A percentile compares a stretch with the other conserved stretches of the same genome.
Evolutionary conservation across 225 moss, liverwort and hornwort species (phyloP).

Genomic region (Sphagnum tenellum): DNA sequence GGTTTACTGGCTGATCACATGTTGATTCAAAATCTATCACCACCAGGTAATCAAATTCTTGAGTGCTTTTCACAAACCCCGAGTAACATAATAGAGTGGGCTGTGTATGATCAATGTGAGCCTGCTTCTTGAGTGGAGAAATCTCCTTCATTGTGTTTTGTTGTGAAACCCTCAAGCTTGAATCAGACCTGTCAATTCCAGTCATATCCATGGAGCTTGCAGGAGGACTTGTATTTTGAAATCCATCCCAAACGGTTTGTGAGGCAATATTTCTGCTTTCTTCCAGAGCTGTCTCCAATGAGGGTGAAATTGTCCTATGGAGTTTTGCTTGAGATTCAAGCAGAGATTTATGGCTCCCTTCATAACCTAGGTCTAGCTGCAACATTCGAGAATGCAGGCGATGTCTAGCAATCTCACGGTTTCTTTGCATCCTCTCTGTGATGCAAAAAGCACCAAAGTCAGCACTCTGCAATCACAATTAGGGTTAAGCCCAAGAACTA

Average conservation of each 20-base stretch:
- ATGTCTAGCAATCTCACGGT: background rate
- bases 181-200: background rate
- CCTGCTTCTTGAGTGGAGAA: background rate
- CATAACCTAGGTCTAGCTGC: background rate
- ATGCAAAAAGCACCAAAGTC: no score
- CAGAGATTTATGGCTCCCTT: background rate
- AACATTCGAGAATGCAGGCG: background rate
- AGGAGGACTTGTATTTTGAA: no score
- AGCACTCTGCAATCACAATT: no score
- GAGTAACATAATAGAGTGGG: conserved; percentile 15
- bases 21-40: conserved; percentile 42
- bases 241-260: no score
- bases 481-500: no score
- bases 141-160: background rate
- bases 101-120: conserved; percentile 10
- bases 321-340: background rate
- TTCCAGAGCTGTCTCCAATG: background rate
- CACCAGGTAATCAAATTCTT: conserved; percentile 31
- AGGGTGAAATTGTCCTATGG: background rate
- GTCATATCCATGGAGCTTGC: background rate
- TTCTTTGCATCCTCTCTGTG: conserved; percentile 6
- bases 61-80: conserved; percentile 9
- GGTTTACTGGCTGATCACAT: conserved; percentile 6
- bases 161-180: background rate
- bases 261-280: no score